These are phyloP conservation scores for Mycena olivaceomarginata DNA, from an alignment of 768 basidiomycete genomes.

Conservation along the genomic window DNA sequence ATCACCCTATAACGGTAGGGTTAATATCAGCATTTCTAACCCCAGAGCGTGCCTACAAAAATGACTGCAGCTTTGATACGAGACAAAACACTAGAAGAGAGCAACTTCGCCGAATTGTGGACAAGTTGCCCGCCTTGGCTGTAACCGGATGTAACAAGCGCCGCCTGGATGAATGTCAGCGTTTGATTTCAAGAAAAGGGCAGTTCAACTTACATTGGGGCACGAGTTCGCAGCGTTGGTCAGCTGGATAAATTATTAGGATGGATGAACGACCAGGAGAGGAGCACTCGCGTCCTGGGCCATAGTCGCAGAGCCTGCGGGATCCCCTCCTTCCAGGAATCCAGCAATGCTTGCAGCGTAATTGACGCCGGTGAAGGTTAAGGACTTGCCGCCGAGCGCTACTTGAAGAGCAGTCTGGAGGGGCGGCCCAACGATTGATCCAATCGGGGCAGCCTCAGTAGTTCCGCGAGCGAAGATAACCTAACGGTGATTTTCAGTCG, in stretches of 20 bases:
- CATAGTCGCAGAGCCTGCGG: slow-evolving; percentile 58
- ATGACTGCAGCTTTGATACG: slow-evolving; percentile 57
- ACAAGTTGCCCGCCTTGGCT: slow-evolving; percentile 56
- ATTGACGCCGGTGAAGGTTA: slow-evolving; percentile 60
- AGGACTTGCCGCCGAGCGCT: slow-evolving; percentile 51
- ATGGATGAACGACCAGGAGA: neutral
- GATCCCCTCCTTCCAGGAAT: slow-evolving; percentile 61
- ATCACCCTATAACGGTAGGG: slow-evolving; percentile 49
- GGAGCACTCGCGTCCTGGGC: slow-evolving; percentile 51
- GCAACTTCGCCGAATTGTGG: slow-evolving; percentile 58
- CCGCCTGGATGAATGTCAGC: slow-evolving; percentile 26
- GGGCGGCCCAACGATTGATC: slow-evolving; percentile 60
- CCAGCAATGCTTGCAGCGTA: slow-evolving; percentile 59
- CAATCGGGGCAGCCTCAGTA: slow-evolving; percentile 56
- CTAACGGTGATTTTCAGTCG: neutral
- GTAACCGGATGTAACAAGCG: slow-evolving; percentile 51
- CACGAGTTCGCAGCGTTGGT: slow-evolving; percentile 18
- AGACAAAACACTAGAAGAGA: slow-evolving; percentile 52
- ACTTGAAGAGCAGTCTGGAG: slow-evolving; percentile 54
- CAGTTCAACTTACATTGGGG: slow-evolving; percentile 42
- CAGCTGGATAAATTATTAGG: neutral
- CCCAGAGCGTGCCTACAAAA: slow-evolving; percentile 43
- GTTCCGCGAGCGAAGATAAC: slow-evolving; percentile 64
- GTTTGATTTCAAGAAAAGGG: neutral
- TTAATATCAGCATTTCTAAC: neutral